Evolutionary conservation across 805 yeast species (phyloP), one percentile per base, ranked within the genome.

Genomic region (Kluyveromyces starmeri): DNA sequence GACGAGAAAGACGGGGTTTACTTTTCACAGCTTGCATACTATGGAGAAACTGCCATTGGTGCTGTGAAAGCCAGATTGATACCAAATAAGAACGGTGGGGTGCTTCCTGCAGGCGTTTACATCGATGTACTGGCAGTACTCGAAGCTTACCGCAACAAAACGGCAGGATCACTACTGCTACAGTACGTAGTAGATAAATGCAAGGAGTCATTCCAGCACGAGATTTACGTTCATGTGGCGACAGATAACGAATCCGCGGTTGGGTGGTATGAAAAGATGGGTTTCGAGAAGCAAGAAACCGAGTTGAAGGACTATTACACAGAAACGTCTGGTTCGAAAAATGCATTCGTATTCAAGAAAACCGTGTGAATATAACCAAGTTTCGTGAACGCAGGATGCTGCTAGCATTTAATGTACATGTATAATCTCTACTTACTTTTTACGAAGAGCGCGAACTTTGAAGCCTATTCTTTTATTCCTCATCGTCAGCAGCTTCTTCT

Each of bases 31-130:
- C 28, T 50, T 36, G 82, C 79, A 0, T 82, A 66, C 58, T 80
- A 68, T 55, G 71, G 79, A 32, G 95, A 81, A 48, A 71, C 82
- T 5, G 85, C 95, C 6, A 89, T 85, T 4, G 95, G 92, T 11
- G 79, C 76, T 4, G 61, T 85, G 32, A 75, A 77, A 40, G 78
- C 81, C 36, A 59, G 69, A 35, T 65, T 67, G 37, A 63, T 72
- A 14, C 46, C 61, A 10, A 62, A 66, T 29, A 64, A 61, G n/a
- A 46, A 64, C 4, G 63, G 53, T 5, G 57, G 50, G 2, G 38
- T 45, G 13, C 43, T 55, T 18, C 78, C 82, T 6, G 67, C 69
- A 32, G 66, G 71, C 9, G 66, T 80, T 1, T 78, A 80, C 51
- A 68, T 82, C 20, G 82, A 80, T 53, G 65, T 78, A 0, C 50